Percentiles rank a stretch among this genome's conserved stretches.
phyloP scores from a whole-genome alignment of 768 basidiomycete genomes.

The Sistotremastrum suecicum region DNA sequence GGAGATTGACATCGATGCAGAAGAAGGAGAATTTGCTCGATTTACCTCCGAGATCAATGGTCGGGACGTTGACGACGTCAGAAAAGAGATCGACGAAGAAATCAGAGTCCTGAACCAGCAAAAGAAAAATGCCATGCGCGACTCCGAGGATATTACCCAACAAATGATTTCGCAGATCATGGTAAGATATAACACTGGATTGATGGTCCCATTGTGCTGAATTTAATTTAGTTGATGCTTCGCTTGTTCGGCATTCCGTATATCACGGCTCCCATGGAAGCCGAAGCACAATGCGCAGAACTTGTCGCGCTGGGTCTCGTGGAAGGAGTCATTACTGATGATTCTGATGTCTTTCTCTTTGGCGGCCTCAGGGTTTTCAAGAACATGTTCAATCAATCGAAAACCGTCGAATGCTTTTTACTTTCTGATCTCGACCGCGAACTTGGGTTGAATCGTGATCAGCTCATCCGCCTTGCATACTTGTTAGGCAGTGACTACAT shows the following conservation, averaged over 20 bases:
- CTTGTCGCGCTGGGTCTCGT: slow-evolving; percentile 76
- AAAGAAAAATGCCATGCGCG: slow-evolving; percentile 78
- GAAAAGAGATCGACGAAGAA: slow-evolving; percentile 85
- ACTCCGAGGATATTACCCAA: slow-evolving; percentile 89
- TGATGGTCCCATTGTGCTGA: slow-evolving; percentile 34
- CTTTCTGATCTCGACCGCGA: slow-evolving; percentile 73
- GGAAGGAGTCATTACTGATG: slow-evolving; percentile 97
- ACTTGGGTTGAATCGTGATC: slow-evolving; percentile 73
- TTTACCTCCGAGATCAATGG: slow-evolving; percentile 89
- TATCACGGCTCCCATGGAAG: slow-evolving; percentile 98
- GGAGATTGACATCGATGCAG: slow-evolving; percentile 66
- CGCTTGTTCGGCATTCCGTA: slow-evolving; percentile 95
- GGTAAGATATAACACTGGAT: slow-evolving; percentile 21
- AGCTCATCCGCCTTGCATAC: slow-evolving; percentile 81
- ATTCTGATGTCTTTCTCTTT: slow-evolving; percentile 97
- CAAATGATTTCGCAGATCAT: slow-evolving; percentile 85
- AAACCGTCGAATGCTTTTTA: slow-evolving; percentile 95
- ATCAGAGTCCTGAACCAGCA: slow-evolving; percentile 70
- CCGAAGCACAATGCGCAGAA: slow-evolving; percentile 95
- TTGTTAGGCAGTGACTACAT: slow-evolving; percentile 95
- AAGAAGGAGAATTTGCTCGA: slow-evolving; percentile 82
- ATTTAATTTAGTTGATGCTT: slow-evolving; percentile 54
- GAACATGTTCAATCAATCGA: slow-evolving; percentile 99
- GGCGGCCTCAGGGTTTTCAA: slow-evolving; percentile 93
- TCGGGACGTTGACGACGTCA: slow-evolving; percentile 64